Percentiles rank a stretch among this genome's conserved stretches.
These are phyloP conservation scores for Verticillium tricorpus DNA, from an alignment of 2,329 filamentous ascomycete species.

Conservation along the genomic window DNA sequence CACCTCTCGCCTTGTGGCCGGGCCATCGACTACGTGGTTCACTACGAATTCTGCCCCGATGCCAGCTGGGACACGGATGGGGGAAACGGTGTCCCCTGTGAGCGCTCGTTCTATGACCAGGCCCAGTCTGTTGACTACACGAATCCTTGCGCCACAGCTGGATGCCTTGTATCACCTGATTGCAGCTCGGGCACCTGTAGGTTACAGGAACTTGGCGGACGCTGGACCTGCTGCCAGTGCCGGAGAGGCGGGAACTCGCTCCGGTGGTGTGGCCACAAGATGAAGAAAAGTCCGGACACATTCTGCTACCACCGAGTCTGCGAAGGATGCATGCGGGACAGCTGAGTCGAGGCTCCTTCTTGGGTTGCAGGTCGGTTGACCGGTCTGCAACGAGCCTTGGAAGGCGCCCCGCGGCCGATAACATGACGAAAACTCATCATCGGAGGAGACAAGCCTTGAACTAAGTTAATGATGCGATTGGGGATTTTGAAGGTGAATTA, in stretches of 20 bases:
- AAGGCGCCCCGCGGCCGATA: not conserved
- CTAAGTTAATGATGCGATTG: not conserved
- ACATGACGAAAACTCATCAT: too few relatives aligned
- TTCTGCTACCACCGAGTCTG: constrained; percentile 51
- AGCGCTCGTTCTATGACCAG: constrained; percentile 21
- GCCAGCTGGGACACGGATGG: constrained; percentile 25
- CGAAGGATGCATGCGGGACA: constrained; percentile 33
- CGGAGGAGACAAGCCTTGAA: not conserved
- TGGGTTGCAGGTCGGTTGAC: not conserved
- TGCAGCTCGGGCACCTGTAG: constrained; percentile 45
- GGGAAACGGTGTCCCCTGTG: constrained; percentile 16
- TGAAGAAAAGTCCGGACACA: constrained; percentile 41
- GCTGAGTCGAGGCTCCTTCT: not conserved
- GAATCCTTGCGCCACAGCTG: constrained; percentile 39
- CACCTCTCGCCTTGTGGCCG: constrained; percentile 38
- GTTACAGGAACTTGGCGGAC: constrained; percentile 40
- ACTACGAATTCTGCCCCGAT: constrained; percentile 39
- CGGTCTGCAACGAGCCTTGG: not conserved
- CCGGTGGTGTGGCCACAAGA: constrained; percentile 39
- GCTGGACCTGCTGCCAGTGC: constrained; percentile 48
- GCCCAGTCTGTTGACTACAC: constrained; percentile 27
- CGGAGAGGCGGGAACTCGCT: constrained; percentile 39
- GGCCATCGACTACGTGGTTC: constrained; percentile 32
- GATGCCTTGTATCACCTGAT: constrained; percentile 38
- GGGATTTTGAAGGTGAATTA: not conserved